These are phyloP conservation scores for Diplocarpon rosae DNA, from an alignment of 2,329 filamentous ascomycete genomes.

Conservation along the genomic window DNA sequence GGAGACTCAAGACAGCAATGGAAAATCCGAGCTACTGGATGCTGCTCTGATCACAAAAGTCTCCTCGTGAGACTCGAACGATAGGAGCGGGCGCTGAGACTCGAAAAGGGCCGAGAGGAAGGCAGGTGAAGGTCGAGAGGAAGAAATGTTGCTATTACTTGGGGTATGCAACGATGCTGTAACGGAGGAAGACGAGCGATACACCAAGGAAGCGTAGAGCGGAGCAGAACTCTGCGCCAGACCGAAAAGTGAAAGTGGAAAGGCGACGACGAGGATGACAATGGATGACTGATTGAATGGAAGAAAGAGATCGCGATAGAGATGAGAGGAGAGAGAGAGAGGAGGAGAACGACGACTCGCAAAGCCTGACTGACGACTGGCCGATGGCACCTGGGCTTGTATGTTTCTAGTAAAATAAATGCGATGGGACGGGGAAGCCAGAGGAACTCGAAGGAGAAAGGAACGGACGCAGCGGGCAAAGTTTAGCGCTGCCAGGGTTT, in stretches of 20 bases:
- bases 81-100: conserved; percentile 20
- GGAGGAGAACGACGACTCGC: conserved; percentile 26
- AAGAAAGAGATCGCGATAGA: conserved; percentile 21
- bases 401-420: too few relatives aligned
- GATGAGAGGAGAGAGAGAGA: conserved; percentile 26
- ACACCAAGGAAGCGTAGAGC: conserved; percentile 9
- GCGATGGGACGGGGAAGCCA: conserved; percentile 1
- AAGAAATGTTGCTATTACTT: conserved; percentile 20
- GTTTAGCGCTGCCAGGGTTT: too few relatives aligned
- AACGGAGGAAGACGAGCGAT: conserved; percentile 11
- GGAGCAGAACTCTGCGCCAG: conserved; percentile 17
- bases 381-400: conserved; percentile 20
- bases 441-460: conserved; percentile 4
- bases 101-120: conserved; percentile 21
- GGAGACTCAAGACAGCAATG: conserved; percentile 16
- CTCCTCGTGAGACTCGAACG: conserved; percentile 23
- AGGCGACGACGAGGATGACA: conserved; percentile 20
- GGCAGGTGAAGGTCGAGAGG: conserved; percentile 20
- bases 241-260: conserved; percentile 21
- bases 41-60: conserved; percentile 17
- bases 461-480: background rate
- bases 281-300: conserved; percentile 13
- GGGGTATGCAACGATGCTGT: conserved; percentile 17
- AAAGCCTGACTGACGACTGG: conserved; percentile 24
- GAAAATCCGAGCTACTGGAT: conserved; percentile 14